A percentile compares a stretch with the other conserved stretches of the same genome.
Evolutionary conservation across 176 grass and related monocot species (phyloP).

Genomic region (Puccinellia tenuiflora): DNA sequence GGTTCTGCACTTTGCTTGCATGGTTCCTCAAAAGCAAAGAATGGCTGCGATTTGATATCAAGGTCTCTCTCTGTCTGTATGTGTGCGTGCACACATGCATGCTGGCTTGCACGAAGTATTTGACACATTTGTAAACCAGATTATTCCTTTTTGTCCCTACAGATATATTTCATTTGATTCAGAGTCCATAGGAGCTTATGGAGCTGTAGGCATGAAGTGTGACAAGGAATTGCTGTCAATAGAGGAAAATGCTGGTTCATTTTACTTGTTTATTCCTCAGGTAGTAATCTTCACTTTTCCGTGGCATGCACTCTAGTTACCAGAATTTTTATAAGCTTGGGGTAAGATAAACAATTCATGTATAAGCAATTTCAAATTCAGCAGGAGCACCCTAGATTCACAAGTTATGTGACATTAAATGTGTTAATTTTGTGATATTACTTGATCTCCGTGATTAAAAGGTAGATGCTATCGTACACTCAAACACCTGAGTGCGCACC

Average conservation of each 20-base stretch:
- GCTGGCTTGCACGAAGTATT: not conserved
- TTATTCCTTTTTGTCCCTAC: constrained; percentile 23
- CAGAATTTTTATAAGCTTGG: constrained; percentile 19
- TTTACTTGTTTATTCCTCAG: constrained; percentile 88
- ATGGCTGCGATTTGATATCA: constrained; percentile 49
- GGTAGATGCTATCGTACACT: not conserved
- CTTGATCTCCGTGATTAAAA: not conserved
- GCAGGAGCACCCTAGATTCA: not conserved
- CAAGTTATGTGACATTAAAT: not conserved
- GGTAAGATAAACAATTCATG: not conserved
- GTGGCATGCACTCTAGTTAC: not conserved
- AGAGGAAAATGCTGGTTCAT: constrained; percentile 48
- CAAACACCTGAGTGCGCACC: not conserved
- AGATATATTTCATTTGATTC: constrained; percentile 80
- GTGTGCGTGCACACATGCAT: not conserved
- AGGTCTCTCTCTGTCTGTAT: constrained; percentile 27
- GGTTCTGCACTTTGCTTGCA: constrained; percentile 61
- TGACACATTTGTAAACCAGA: not conserved
- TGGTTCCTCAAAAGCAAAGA: constrained; percentile 36
- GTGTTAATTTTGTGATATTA: not conserved
- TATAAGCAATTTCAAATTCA: constrained; percentile 8
- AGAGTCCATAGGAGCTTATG: constrained; percentile 68
- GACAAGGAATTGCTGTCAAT: constrained; percentile 23
- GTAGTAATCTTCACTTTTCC: constrained; percentile 38
- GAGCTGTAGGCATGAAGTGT: constrained; percentile 56